Evolutionary conservation across 495 filamentous ascomycete genomes (phyloP), one percentile per base, ranked within the genome.

Genomic region (Daldinia grandis): DNA sequence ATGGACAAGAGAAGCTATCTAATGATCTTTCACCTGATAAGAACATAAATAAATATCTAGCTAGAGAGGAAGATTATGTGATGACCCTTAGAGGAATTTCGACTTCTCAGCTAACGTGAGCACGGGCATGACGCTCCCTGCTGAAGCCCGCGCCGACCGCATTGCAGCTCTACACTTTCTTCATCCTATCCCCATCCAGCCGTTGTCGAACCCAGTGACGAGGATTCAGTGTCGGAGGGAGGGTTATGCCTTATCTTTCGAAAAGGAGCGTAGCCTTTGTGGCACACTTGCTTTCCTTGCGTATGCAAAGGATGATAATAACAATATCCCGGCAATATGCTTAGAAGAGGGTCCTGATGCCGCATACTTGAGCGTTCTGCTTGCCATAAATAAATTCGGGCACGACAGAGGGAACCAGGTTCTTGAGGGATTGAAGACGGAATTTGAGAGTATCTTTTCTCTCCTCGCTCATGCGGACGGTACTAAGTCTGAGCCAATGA

Each of bases 221-320:
- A 12, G 51, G 10, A 30, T 49, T 42, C 70, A 74, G 12, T 15
- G 8, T 33, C 64, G 62, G 6, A 31, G 53, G 5, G 9, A 21
- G 5, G 60, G 61, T 1, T 71, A 74, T 54, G 68, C 63, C 9
- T 69, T 84, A 40, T 72, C 81, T 9, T 75, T 80, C 27, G 67
- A 74, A 24, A 64, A 71, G 27, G 82, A 84, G 61, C 51, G 55
- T 9, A 58, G 51, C 47, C 47, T 83, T 38, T 60, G 76, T 5
- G 62, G 68, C 28, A 75, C 72, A 1, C 61, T 85, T n/a, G 79
- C 81, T 19, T 83, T 82, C 37, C 74, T 85, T 24, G 74, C 78
- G 9, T 71, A 71, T 2, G 21, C 77, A 17, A 78, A 76, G 15
- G 77, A 82, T 61, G 58, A 78, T 31, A 53, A 58, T 6, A 38